Evolutionary conservation across 148 eudicot species (phyloP).

Genomic region (Rhododendron ferrugineum): DNA sequence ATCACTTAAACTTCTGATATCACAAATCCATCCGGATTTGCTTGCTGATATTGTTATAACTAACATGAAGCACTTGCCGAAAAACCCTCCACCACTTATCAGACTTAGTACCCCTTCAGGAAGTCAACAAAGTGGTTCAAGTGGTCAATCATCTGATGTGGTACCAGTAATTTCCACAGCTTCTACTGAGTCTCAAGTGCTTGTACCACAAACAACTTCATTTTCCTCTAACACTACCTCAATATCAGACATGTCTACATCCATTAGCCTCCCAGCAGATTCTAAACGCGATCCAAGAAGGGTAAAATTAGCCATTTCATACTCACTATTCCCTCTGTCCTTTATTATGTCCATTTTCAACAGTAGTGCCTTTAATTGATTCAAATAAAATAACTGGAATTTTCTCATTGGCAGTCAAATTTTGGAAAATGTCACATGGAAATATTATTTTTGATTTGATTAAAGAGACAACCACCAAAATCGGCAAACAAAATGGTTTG

Average conservation of each 20-base stretch:
- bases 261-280: constrained; percentile 49
- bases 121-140: constrained; percentile 29
- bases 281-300: constrained; percentile 91
- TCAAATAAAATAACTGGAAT: background rate
- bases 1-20: constrained; percentile 72
- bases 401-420: background rate
- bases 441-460: background rate
- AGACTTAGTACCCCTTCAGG: constrained; percentile 23
- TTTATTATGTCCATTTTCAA: background rate
- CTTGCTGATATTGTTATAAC: constrained; percentile 92
- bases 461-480: background rate
- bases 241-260: constrained; percentile 40
- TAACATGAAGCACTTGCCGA: constrained; percentile 92
- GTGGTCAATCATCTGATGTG: constrained; percentile 24
- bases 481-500: background rate
- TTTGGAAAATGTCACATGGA: background rate
- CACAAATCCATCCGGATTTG: constrained; percentile 80
- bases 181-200: constrained; percentile 29
- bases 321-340: background rate
- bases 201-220: constrained; percentile 31
- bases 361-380: background rate
- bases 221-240: constrained; percentile 34
- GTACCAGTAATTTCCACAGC: constrained; percentile 30
- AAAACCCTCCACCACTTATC: constrained; percentile 40
- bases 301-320: constrained; percentile 35